These are phyloP conservation scores for Lecanicillium sp. DNA, from an alignment of 2,329 filamentous ascomycete species.

Conservation along the genomic window DNA sequence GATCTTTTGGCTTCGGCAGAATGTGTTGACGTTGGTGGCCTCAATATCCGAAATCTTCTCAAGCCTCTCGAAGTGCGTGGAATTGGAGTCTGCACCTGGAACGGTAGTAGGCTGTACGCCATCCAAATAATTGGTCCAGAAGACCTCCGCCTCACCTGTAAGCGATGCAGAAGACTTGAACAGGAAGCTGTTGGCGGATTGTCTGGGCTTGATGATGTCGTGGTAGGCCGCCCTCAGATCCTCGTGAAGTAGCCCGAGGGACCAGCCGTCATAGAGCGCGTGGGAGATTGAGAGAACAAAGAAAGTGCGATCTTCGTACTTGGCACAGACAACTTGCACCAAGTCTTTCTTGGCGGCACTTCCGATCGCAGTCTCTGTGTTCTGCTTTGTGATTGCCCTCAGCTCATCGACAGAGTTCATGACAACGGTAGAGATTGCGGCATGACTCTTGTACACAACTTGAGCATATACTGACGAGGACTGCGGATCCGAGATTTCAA, in stretches of 20 bases:
- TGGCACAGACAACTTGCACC: conserved; percentile 43
- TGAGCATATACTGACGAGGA: conserved; percentile 48
- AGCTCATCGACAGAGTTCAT: conserved; percentile 30
- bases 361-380: conserved; percentile 21
- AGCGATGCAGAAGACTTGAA: conserved; percentile 17
- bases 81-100: neutral
- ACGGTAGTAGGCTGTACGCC: conserved; percentile 37
- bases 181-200: conserved; percentile 48
- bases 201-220: conserved; percentile 34
- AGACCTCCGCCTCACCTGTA: conserved; percentile 34
- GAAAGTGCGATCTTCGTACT: conserved; percentile 30
- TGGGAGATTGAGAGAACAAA: conserved; percentile 71
- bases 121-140: conserved; percentile 67
- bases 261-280: conserved; percentile 86
- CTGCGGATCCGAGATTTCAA: conserved; percentile 55
- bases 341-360: conserved; percentile 35
- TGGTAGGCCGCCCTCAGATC: conserved; percentile 64
- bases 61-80: neutral
- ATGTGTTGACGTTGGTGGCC: conserved; percentile 30
- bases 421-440: conserved; percentile 18
- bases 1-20: conserved; percentile 62
- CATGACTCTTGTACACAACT: conserved; percentile 30
- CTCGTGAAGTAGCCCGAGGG: conserved; percentile 65
- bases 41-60: conserved; percentile 16
- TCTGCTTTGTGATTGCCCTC: conserved; percentile 19